Base-by-base conservation (phyloP, 805 yeast species). In the Wickerhamiella qilinensis region DNA sequence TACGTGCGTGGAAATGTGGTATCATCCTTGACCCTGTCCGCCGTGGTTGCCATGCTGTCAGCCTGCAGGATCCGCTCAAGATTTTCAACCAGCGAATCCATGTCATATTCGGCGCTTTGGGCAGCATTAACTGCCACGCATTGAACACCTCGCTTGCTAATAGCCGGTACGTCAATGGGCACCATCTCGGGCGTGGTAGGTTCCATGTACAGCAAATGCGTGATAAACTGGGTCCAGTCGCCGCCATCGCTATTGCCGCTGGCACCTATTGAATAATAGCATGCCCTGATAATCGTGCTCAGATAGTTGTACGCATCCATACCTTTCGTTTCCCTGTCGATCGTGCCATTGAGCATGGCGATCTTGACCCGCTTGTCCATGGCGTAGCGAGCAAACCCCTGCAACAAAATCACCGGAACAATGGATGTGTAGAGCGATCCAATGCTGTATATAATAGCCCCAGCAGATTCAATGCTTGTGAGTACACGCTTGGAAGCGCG, bases 391-490 rank as follows among this genome's bases (percentile, higher is more conserved):
- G 84, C 75, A 27, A 67, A 67, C 2, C 93, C 93, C 37, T 72
- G 72, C 3, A 83, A 60, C 7, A 83, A 68, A 5, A 84, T 58
- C 0, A 84, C 75, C 0, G 97, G 96, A 2, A 84, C 59, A 5
- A 80, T 73, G 37, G 94, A 81, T 0, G 97, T 86, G 77, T 81
- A 80, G 28, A 86, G 61, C 1, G 93, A 80, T 1, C 97, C 96
- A 39, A 86, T 80, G 0, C 93, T 80, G 52, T 75, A 82, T 0
- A 86, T 62, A 0, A 85, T 59, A 12, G 70, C 62, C 28, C 75
- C 69, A 0, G 82, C 61, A 5, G 35, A 32, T 17, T 62, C 50
- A 3, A 84, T 52, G 19, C 69, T 63, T 1, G 68, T 56, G 2
- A 72, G 52, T 0, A 77, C 85, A 35, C 81, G 60, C 2, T 73